phyloP scores from a whole-genome alignment of 164 flowering plant species.

The Kalanchoe fedtschenkoi region DNA sequence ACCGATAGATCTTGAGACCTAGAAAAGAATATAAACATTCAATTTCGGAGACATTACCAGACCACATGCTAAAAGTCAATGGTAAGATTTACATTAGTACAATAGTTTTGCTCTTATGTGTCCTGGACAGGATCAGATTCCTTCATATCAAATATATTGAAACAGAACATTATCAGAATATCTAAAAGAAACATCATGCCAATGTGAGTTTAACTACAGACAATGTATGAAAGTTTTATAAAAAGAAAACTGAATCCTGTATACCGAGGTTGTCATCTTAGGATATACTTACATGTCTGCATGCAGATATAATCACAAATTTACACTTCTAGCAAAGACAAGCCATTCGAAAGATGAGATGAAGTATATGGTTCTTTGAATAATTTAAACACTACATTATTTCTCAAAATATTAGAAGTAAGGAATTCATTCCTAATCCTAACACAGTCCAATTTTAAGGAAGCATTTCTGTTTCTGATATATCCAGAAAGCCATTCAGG shows the following conservation, averaged over 20 bases:
- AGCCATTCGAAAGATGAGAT: not conserved
- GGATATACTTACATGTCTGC: no score
- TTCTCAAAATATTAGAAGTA: not conserved
- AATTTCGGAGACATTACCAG: not conserved
- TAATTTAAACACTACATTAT: not conserved
- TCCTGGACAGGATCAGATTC: not conserved
- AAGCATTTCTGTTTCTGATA: not conserved
- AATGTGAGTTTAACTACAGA: not conserved
- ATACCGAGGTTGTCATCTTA: no score
- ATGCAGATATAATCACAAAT: no score
- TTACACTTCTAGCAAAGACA: no score
- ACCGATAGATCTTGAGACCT: constrained; percentile 7
- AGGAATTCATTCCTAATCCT: not conserved
- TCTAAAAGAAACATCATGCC: not conserved
- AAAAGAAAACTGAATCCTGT: no score
- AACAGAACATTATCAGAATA: not conserved
- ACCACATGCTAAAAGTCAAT: not conserved
- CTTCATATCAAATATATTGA: not conserved
- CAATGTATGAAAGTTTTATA: not conserved
- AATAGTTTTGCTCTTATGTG: not conserved
- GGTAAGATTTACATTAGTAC: not conserved
- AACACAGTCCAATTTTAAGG: not conserved
- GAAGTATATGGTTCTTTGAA: not conserved
- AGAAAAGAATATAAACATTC: constrained; percentile 1
- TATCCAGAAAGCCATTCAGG: not conserved